Percentiles rank a stretch among this genome's conserved stretches.
phyloP scores from a whole-genome alignment of 1,139 yeast genomes.

The Suhomyces chickasaworum region DNA sequence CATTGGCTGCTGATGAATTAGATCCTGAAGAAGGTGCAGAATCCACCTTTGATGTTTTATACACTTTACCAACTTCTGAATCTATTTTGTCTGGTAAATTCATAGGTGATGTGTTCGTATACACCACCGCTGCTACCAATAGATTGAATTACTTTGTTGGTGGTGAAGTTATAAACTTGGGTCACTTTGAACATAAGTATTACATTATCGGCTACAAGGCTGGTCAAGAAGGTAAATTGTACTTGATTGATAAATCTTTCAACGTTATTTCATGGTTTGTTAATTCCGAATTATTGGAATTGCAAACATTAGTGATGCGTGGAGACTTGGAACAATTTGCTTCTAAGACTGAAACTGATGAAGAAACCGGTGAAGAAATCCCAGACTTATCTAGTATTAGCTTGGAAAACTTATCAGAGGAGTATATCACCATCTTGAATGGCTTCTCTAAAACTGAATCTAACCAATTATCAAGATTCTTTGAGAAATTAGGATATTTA shows the following conservation, averaged over 20 bases:
- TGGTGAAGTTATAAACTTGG: conserved; percentile 86
- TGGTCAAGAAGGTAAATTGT: conserved; percentile 78
- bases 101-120: conserved; percentile 96
- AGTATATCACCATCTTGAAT: conserved; percentile 41
- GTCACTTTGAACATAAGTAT: conserved; percentile 88
- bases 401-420: conserved; percentile 61
- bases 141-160: conserved; percentile 94
- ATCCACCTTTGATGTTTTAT: conserved; percentile 78
- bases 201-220: conserved; percentile 88
- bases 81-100: conserved; percentile 86
- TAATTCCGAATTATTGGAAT: conserved; percentile 84
- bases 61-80: conserved; percentile 72
- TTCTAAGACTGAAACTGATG: conserved; percentile 33
- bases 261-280: conserved; percentile 80
- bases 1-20: conserved; percentile 56
- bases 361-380: conserved; percentile 41
- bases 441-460: conserved; percentile 68
- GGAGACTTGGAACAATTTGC: conserved; percentile 73
- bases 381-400: conserved; percentile 61
- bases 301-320: conserved; percentile 92
- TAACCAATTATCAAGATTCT: conserved; percentile 83
- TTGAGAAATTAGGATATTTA: conserved; percentile 87
- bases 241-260: conserved; percentile 87
- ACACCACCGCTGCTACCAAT: conserved; percentile 77
- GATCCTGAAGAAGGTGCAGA: conserved; percentile 89